Conservation (phyloP, 345 rosid species). For the Arabidopsis suecica region DNA sequence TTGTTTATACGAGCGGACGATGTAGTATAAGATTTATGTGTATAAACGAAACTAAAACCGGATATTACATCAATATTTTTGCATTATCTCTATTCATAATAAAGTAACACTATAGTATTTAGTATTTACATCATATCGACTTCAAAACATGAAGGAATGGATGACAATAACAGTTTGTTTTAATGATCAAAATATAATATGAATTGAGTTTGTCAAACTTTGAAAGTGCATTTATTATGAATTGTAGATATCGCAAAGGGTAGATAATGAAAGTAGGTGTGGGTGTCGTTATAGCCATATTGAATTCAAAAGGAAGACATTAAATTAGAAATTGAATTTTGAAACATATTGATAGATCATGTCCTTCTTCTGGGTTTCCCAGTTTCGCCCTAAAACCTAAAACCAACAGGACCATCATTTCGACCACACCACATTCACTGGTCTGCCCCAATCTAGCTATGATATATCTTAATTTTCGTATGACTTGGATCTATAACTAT, state of each 20-base stretch:
- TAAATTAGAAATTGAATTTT: slow-evolving; percentile 38
- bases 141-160: neutral
- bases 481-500: slow-evolving; percentile 5
- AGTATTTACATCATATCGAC: neutral
- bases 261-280: slow-evolving; percentile 41
- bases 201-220: neutral
- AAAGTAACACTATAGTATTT: neutral
- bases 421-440: slow-evolving; percentile 46
- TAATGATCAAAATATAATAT: neutral
- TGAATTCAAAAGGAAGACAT: slow-evolving; percentile 32
- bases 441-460: slow-evolving; percentile 35
- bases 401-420: slow-evolving; percentile 37
- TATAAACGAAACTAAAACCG: neutral
- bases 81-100: neutral
- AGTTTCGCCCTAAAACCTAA: slow-evolving; percentile 21
- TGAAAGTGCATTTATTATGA: slow-evolving; percentile 28
- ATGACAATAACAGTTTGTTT: neutral
- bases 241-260: slow-evolving; percentile 29
- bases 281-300: slow-evolving; percentile 40
- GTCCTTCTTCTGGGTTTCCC: slow-evolving; percentile 33
- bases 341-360: slow-evolving; percentile 40
- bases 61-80: neutral
- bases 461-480: neutral
- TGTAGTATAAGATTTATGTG: neutral
- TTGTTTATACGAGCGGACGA: neutral